A percentile compares a stretch with the other conserved stretches of the same genome.
These are phyloP conservation scores for Pelagomonas calceolata DNA, from an alignment of 108 stramenopile species.

Conservation along the genomic window DNA sequence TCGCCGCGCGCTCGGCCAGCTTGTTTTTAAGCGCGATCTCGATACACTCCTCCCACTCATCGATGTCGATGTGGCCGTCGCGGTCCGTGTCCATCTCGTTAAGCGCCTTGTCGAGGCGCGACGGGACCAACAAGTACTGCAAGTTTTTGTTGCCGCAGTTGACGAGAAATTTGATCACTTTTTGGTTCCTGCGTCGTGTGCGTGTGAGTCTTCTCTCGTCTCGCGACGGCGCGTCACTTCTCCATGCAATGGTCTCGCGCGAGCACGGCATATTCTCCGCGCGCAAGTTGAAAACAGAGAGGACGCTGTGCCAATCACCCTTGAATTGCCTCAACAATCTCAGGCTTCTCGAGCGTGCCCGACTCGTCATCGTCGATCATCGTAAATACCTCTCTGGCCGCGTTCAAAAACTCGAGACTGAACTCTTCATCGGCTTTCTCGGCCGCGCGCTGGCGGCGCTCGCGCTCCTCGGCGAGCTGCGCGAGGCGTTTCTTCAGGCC, in stretches of 20 bases:
- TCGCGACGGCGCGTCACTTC: no score
- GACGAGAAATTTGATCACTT: not conserved
- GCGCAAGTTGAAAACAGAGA: no score
- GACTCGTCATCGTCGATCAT: not conserved
- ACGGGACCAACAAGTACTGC: not conserved
- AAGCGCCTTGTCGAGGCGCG: not conserved
- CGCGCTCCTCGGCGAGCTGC: not conserved
- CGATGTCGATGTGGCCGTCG: not conserved
- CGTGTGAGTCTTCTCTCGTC: not conserved
- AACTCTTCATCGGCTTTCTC: not conserved
- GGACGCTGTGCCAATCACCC: no score
- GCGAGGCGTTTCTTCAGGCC: not conserved
- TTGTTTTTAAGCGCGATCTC: not conserved
- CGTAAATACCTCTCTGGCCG: not conserved
- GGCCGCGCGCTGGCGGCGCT: not conserved
- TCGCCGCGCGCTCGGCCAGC: not conserved
- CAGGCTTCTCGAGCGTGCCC: not conserved
- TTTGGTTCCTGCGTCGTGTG: not conserved
- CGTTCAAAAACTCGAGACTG: not conserved
- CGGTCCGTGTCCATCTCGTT: not conserved
- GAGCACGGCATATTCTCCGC: no score
- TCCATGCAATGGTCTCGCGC: no score
- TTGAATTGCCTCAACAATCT: not conserved
- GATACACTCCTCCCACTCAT: not conserved
- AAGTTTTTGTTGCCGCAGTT: not conserved